Conservation (phyloP, 805 yeast species). For the Yueomyces sinensis region DNA sequence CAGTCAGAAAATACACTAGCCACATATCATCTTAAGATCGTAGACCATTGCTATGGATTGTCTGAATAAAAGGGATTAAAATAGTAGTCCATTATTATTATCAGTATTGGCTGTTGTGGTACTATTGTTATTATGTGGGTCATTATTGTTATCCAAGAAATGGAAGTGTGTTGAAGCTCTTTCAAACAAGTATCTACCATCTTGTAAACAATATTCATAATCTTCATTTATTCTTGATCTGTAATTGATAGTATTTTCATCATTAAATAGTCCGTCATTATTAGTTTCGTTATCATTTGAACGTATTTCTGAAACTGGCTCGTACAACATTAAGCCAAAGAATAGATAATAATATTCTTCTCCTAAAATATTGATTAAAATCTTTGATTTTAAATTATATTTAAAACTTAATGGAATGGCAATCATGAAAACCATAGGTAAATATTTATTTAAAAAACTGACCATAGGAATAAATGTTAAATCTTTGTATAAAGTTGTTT, state of each 20-base stretch:
- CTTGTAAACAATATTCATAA: constrained; percentile 22
- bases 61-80: too few relatives aligned
- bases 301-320: constrained; percentile 7
- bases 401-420: constrained; percentile 15
- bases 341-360: constrained; percentile 23
- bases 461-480: constrained; percentile 19
- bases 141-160: constrained; percentile 1
- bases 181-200: constrained; percentile 22
- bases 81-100: too few relatives aligned
- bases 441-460: constrained; percentile 14
- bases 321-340: constrained; percentile 21
- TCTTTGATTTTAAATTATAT: constrained; percentile 18
- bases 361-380: constrained; percentile 18
- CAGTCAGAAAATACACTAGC: too few relatives aligned
- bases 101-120: too few relatives aligned
- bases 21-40: too few relatives aligned
- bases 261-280: neutral
- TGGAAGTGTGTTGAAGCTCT: constrained; percentile 17
- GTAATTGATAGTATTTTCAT: constrained; percentile 1
- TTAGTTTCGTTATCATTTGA: neutral
- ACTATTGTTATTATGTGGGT: too few relatives aligned
- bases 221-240: constrained; percentile 30
- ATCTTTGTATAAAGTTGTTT: constrained; percentile 15
- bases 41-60: too few relatives aligned
- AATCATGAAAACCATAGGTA: constrained; percentile 17